Base-by-base conservation (phyloP, 805 yeast genomes). In the Teunomyces funiuensis region DNA sequence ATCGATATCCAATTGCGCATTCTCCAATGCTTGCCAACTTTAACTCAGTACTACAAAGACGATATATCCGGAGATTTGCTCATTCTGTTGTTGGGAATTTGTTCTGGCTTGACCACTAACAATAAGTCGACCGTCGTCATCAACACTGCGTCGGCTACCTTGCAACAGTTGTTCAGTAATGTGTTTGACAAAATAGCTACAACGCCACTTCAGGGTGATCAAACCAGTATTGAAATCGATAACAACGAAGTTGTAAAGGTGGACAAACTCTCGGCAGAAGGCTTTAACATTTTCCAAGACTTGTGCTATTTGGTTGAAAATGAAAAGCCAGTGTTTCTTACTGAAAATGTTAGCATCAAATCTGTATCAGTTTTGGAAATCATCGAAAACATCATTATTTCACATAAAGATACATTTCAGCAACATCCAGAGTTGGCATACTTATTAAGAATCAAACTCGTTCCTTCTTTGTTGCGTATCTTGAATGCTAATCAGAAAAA, bases 61-160 rank as follows among this genome's bases (percentile, higher is more conserved):
- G 67, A 69, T 36, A 71, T 90, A 28, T 66, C 68, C 15, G 90
- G 81, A 13, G 73, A 66, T 0, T 58, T 77, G 11, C 68, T 89
- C 26, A 68, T 82, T 6, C 77, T 77, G 46, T 61, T 88, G 9
- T 63, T 91, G 15, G 66, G 70, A 16, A 79, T 91, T 2, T 87
- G 96, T 56, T 76, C 93, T 0, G 74, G 80, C 25, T 70, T 93
- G 37, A 89, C 87, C 42, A 66, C 79, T 10, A 74, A 80, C 10
- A 84, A 80, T 46, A 84, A 85, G 51, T 76, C 82, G 4, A 79
- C 85, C 0, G 86, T 87, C 51, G 96, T 93, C 4, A 74, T 80
- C 10, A 90, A 89, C 53, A 87, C 98, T 0, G 97, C 98, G 0
- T 82, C 88, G 37, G 99, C 98, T 2, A 88, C 98, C 3, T 74